Conservation (phyloP, 805 yeast genomes). For the Yamadazyma phyllophila region DNA sequence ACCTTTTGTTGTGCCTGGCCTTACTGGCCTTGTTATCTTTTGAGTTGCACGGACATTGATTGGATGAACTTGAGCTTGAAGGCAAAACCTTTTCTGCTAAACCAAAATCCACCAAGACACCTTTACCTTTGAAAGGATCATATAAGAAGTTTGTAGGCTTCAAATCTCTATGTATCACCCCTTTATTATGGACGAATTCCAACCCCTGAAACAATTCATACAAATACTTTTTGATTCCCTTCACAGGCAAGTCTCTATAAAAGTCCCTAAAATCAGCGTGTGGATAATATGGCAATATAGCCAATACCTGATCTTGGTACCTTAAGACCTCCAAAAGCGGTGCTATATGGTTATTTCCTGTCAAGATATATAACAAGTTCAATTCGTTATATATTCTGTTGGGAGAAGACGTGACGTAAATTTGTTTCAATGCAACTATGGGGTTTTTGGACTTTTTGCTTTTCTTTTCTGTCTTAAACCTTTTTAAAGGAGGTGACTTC, state of each 20-base stretch:
- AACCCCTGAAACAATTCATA: conserved; percentile 76
- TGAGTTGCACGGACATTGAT: conserved; percentile 55
- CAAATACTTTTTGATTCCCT: conserved; percentile 80
- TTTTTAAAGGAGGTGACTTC: conserved; percentile 45
- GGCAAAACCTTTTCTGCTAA: conserved; percentile 60
- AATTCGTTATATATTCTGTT: conserved; percentile 87
- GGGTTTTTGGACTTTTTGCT: conserved; percentile 32
- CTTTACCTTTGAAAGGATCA: conserved; percentile 62
- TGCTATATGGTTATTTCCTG: conserved; percentile 74
- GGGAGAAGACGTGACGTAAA: conserved; percentile 94
- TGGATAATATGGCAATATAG: conserved; percentile 85
- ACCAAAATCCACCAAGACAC: conserved; percentile 90
- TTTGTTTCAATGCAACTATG: conserved; percentile 84
- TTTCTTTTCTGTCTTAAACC: conserved; percentile 8
- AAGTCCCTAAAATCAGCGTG: conserved; percentile 90
- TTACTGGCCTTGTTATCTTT: conserved; percentile 12
- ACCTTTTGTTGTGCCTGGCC: conserved; percentile 19
- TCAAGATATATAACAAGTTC: conserved; percentile 64
- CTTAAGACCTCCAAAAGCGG: conserved; percentile 87
- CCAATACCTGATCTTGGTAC: conserved; percentile 86
- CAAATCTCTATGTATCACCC: conserved; percentile 42
- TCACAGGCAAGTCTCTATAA: conserved; percentile 72
- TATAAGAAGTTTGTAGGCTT: conserved; percentile 66
- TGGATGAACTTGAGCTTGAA: conserved; percentile 16
- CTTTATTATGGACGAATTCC: conserved; percentile 52